Percentiles rank a stretch among this genome's conserved stretches.
phyloP scores from a whole-genome alignment of 1,284 basidiomycete species.

The Xerocomus nothofagi region DNA sequence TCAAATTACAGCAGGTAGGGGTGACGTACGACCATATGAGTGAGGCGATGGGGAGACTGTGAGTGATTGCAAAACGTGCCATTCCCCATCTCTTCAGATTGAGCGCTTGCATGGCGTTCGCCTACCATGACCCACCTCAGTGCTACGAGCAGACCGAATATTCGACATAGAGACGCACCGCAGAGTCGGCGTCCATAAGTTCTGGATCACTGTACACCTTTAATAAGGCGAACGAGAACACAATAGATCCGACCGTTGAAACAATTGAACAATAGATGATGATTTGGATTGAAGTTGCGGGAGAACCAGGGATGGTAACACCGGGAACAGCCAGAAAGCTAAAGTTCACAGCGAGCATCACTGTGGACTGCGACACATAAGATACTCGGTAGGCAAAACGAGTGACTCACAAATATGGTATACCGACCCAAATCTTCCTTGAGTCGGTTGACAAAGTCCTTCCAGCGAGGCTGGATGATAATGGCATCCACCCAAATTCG shows the following conservation, averaged over 20 bases:
- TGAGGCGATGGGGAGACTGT: slow-evolving; percentile 18
- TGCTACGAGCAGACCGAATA: background rate
- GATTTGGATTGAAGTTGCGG: slow-evolving; percentile 3
- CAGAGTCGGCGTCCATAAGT: slow-evolving; percentile 3
- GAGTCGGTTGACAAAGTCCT: slow-evolving; percentile 42
- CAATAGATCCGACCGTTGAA: slow-evolving; percentile 15
- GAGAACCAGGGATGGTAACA: background rate
- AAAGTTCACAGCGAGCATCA: slow-evolving; percentile 23
- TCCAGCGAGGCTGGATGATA: slow-evolving; percentile 27
- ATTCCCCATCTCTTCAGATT: slow-evolving; percentile 12
- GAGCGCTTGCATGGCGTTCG: slow-evolving; percentile 8
- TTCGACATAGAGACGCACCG: slow-evolving; percentile 8
- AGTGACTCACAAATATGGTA: slow-evolving; percentile 45
- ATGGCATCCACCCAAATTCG: slow-evolving; percentile 26
- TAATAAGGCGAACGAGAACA: slow-evolving; percentile 18
- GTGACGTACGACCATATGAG: slow-evolving; percentile 27
- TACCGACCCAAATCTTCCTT: slow-evolving; percentile 51
- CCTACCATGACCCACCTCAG: background rate
- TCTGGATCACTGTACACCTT: slow-evolving; percentile 21
- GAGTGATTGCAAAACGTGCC: slow-evolving; percentile 14
- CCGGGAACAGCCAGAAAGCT: slow-evolving; percentile 21
- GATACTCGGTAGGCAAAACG: background rate
- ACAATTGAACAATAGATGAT: slow-evolving; percentile 19
- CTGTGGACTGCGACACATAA: slow-evolving; percentile 22
- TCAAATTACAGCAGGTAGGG: too few species aligned